A percentile compares a stretch with the other conserved stretches of the same genome.
Conservation (phyloP, 2,329 filamentous ascomycete genomes). For the Trichoderma koningii region DNA sequence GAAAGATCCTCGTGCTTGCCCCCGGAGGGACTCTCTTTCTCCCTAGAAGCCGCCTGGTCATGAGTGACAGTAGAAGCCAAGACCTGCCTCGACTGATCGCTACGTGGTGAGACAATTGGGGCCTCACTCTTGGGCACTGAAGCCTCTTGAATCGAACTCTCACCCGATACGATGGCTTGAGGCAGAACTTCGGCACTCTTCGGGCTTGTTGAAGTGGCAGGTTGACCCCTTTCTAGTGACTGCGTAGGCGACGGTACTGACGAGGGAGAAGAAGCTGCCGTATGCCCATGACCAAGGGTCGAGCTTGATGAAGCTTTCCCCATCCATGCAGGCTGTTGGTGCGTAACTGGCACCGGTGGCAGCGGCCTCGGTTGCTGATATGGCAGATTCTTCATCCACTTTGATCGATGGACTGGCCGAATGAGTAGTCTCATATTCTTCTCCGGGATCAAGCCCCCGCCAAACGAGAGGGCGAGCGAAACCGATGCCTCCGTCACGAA, state of each 20-base stretch:
- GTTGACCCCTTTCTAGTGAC: constrained; percentile 10
- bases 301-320: neutral
- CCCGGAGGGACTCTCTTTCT: too few relatives aligned
- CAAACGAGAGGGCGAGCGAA: constrained; percentile 33
- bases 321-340: constrained; percentile 6
- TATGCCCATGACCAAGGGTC: neutral
- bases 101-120: neutral
- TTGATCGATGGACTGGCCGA: constrained; percentile 37
- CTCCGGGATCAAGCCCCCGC: constrained; percentile 33
- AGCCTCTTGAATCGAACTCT: neutral
- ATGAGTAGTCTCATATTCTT: constrained; percentile 35
- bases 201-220: neutral
- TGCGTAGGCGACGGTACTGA: neutral
- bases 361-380: neutral
- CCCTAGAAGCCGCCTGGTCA: neutral
- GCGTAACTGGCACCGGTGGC: neutral
- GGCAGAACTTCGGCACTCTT: neutral
- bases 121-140: neutral
- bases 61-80: neutral
- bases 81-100: neutral
- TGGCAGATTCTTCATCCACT: constrained; percentile 35
- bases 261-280: neutral
- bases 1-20: neutral
- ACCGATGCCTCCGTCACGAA: constrained; percentile 37
- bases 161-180: neutral